A percentile compares a stretch with the other conserved stretches of the same genome.
Evolutionary conservation across 1,284 basidiomycete genomes (phyloP).

Genomic region (Ceratobasidium sp.): DNA sequence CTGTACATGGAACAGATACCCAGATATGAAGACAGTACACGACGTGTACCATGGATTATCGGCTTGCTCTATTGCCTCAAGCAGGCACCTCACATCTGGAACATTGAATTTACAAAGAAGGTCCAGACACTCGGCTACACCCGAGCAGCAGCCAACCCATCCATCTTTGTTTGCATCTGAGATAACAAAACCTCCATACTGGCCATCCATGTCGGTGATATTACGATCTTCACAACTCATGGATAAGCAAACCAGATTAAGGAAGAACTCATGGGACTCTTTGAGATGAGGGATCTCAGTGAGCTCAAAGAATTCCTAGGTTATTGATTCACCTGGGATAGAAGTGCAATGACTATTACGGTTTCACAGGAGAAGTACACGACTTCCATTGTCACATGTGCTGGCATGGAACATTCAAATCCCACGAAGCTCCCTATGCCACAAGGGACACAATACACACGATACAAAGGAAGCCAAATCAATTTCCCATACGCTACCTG

Average conservation of each 20-base stretch:
- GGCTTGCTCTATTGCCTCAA: slow-evolving; percentile 54
- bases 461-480: slow-evolving; percentile 52
- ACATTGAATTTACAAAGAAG: not conserved
- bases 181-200: not conserved
- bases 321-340: not conserved
- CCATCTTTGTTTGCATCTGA: not conserved
- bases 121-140: not conserved
- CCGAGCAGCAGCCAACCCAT: not conserved
- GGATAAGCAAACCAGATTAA: too few species aligned
- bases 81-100: slow-evolving; percentile 50
- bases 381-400: too few species aligned
- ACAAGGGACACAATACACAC: slow-evolving; percentile 56
- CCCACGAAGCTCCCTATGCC: too few species aligned
- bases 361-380: slow-evolving; percentile 58
- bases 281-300: slow-evolving; percentile 27
- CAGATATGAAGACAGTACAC: slow-evolving; percentile 50
- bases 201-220: slow-evolving; percentile 11
- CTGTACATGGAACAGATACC: too few species aligned
- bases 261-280: not conserved
- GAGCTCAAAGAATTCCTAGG: slow-evolving; percentile 3
- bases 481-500: not conserved
- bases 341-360: slow-evolving; percentile 55
- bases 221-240: not conserved
- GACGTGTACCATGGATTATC: slow-evolving; percentile 42
- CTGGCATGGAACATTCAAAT: too few species aligned